Evolutionary conservation across 2,329 filamentous ascomycete genomes (phyloP).

Genomic region (Alternaria viburni): DNA sequence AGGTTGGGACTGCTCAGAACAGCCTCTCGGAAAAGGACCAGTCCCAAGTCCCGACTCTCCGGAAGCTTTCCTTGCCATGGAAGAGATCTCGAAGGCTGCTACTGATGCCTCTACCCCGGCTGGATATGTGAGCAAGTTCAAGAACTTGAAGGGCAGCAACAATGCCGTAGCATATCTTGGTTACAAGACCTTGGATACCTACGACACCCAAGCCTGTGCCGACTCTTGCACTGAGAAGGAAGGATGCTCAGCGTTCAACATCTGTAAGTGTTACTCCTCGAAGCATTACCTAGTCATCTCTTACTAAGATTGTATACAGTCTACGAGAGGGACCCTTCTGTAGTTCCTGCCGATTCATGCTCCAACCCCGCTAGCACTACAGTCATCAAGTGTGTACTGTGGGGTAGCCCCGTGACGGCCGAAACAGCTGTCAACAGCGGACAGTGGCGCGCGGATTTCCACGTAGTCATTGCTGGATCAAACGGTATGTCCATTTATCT

Average conservation of each 20-base stretch:
- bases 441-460: not conserved
- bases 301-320: not conserved
- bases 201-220: not conserved
- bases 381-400: not conserved
- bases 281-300: too few relatives aligned
- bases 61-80: not conserved
- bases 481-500: not conserved
- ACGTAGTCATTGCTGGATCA: not conserved
- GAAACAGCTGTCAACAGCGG: not conserved
- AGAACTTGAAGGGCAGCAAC: not conserved
- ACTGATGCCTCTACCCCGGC: not conserved
- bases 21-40: not conserved
- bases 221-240: not conserved
- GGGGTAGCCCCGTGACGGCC: not conserved
- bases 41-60: not conserved
- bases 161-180: not conserved
- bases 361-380: not conserved
- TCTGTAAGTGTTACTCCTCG: not conserved
- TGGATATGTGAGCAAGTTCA: not conserved
- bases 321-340: not conserved
- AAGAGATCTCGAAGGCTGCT: not conserved
- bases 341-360: not conserved
- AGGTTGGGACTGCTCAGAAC: not conserved
- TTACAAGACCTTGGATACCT: not conserved
- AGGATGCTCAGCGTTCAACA: not conserved